Evolutionary conservation across 176 grass and related monocot genomes (phyloP), one percentile per base, ranked within the genome.

Genomic region (Triticum urartu): DNA sequence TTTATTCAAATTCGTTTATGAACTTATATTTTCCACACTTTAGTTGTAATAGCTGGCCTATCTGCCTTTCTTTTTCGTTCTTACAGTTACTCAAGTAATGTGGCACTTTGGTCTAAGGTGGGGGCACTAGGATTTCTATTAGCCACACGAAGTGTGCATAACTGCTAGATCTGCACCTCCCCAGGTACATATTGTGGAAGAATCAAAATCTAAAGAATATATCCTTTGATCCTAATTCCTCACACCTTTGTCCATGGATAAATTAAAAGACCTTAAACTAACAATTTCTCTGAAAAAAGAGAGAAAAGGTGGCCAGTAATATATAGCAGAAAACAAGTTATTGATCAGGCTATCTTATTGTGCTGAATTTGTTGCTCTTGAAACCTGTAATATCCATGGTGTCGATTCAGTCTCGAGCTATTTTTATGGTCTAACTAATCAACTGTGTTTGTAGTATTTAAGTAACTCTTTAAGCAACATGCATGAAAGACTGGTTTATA

Each of bases 121-220:
- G 77, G 30, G 81, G 76, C 81, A 81, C 75, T 73, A 70, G 81
- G 70, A 77, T 85, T 88, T 91, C 77, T 85, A 63, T 81, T 91
- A 77, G 77, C 89, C 86, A 85, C 89, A 88, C 54, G 63, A 87
- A 88, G 81, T 88, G 77, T 91, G 86, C 70, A 85, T 77, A 68
- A 85, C 69, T 91, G 70, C 77, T 76, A 81, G 85, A 80, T 91
- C 79, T 88, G 77, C 81, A 64, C 89, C 50, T 81, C 77, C 89
- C 86, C 63, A 83, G 82, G 86, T 85, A 91, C 62, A 84, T 91
- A 88, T 88, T 88, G 38, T 72, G 17, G 72, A 82, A 77, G 89
- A 84, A 84, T 91, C 77, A 88, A 87, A 77, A 70, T 88, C 80
- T 88, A 81, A 85, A 85, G 86, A 56, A 87, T 81, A 88, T 81